Base-by-base conservation (phyloP, 2,329 filamentous ascomycete species). In the Nothopassalora personata region DNA sequence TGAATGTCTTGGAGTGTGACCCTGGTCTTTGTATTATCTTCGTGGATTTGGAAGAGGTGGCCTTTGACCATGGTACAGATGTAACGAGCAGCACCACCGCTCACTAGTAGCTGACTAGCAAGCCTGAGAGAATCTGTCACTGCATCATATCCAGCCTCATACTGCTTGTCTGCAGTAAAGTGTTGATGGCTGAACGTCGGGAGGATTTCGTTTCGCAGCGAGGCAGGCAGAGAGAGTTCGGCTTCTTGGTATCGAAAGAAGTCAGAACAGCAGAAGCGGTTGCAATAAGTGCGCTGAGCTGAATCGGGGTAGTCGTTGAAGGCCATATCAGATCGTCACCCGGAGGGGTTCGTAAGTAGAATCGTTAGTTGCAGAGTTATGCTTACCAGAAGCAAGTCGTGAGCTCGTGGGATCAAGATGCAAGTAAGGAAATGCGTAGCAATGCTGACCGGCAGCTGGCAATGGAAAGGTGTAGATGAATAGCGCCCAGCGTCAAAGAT, bases 51-150 rank as follows among this genome's bases (percentile, higher is more conserved):
- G 46, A 49, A 49, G 46, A 56, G 8, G 54, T 56, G 31, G 11
- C 54, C 54, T n/a, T 56, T 46, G 9, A 39, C 31, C 54, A 56
- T 56, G 1, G 46, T 56, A 10, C 47, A 46, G n/a, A 51, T 23
- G 10, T 33, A 56, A 30, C 45, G 46, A 39, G 54, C 43, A 45
- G 54, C 54, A 4, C 34, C 39, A 5, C 39, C 52, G 43, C 28
- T 49, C 7, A 18, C 10, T 13, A 56, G 46, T 1, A 56, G 33
- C 15, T 39, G 46, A 31, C 45, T 49, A 13, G 54, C 54, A 27
- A 56, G 54, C 30, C 34, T 46, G 30, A 48, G 31, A n/a, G 30
- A 56, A 1, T 46, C 43, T 23, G 18, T 18, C 28, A 56, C 4
- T 6, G 34, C 23, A 23, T 46, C 31, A 33, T 56, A 56, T 9